Base-by-base conservation (phyloP, 2,329 filamentous ascomycete species). In the Aspergillus ruber region DNA sequence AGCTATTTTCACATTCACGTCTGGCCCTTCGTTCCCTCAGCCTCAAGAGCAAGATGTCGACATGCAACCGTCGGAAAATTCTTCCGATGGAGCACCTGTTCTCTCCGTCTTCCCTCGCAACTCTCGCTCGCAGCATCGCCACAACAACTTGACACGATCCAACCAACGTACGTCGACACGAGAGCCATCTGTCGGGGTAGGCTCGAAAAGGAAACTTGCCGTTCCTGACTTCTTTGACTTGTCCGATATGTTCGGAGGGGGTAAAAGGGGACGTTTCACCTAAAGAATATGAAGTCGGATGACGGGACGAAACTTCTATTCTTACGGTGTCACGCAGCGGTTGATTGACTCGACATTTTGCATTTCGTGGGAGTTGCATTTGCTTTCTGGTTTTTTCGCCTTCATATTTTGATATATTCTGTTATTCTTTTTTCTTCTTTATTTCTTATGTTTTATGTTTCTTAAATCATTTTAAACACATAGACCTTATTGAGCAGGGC, bases 171-270 rank as follows among this genome's bases (percentile, higher is more conserved):
- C 64, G 44, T 59, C 70, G 2, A 62, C 62, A 29, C 64, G 70
- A 48, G 66, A 72, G 35, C 53, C 71, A 4, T 65, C 67, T 1
- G 56, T 67, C 8, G 64, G 60, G 4, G 50, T 74, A 6, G 73
- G 74, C 5, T 72, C 71, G 6, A 77, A 77, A 61, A 65, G 74
- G 48, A 75, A 74, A 58, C 61, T 71, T 43, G 65, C 68, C 15
- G 69, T 75, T 42, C 68, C 67, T 3, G 74, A 76, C 41, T 76
- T 76, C 54, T 76, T 76, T 50, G 74, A 76, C 52, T 55, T 77
- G 17, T 74, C 73, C 2, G 72, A 76, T 54, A 61, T 64, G 35
- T 65, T 65, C 50, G 70, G 71, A 48, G 69, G 72, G n/a, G 68
- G 68, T 42, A 77, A 77, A 62, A 66, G 73, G 43, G 69, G 73